Base-by-base conservation (phyloP, 345 rosid species). In the Mangifera indica region DNA sequence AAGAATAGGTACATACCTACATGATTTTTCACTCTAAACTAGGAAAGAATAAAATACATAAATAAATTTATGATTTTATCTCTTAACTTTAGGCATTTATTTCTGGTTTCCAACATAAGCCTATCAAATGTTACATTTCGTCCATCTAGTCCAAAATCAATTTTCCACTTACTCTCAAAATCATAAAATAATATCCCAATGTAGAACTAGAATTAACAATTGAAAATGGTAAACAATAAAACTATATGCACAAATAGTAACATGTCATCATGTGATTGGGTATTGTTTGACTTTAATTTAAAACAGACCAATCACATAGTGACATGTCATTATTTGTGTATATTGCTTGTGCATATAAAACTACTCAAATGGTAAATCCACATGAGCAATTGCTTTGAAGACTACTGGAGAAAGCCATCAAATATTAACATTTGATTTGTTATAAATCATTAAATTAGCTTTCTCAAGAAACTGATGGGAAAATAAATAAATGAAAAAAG, bases 391-490 rank as follows among this genome's bases (percentile, higher is more conserved):
- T 3, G 26, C 15, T 26, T 56, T 2, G 20, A 13, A 74, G 37
- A 68, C 25, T 29, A 56, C 10, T 40, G 21, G 48, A 8, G 15
- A 51, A 53, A 61, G 37, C n/a, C 42, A 18, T 61, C 13, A 22
- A 63, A 60, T 9, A 61, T 48, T 1, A 70, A 48, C 48, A 65
- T 22, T 10, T 44, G 52, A 66, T 18, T 49, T 44, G 57, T 40
- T 15, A 42, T 40, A 22, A 26, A 18, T 5, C 22, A 52, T 75
- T 61, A 61, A 61, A 37, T 29, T 65, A 20, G 24, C 40, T 63
- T 56, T 42, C 24, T 45, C 64, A 49, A 51, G 66, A 60, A 53
- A 21, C 22, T 54, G 9, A 75, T 68, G 45, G 29, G 46, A 32
- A 60, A 72, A 72, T 15, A 20, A 46, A 42, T 46, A 14, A 60